Base-by-base conservation (phyloP, 371 early-diverging fungal species). In the Chytridium lagenaria region DNA sequence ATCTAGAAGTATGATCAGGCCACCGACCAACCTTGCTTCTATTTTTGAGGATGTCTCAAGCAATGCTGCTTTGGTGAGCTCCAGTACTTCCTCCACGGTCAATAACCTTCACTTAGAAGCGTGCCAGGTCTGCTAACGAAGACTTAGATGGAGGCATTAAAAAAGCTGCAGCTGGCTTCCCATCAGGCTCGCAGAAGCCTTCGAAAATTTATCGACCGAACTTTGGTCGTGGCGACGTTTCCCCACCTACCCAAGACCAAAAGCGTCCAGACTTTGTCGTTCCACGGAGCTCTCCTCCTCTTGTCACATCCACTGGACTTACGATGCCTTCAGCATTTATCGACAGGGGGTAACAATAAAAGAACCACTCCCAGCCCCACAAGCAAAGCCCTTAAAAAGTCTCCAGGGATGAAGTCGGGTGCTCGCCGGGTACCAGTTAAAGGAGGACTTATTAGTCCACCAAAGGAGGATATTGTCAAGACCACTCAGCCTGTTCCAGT, bases 211-310 rank as follows among this genome's bases (percentile, higher is more conserved):
- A 30, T 63, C 63, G 37, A 19, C 37, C 37, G 15, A 63, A 2
- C 15, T 7, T 23, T 63, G 15, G 7, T 19, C 33, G 31, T 15
- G 34, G 15, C 34, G 63, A 19, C 36, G 63, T 2, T 34, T 19
- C 63, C 33, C 31, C 22, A 10, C 22, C 63, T 3, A 12, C 63
- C 7, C 3, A n/a, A n/a, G n/a, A n/a, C n/a, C n/a, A n/a, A n/a
- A n/a, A 7, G 37, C 26, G 36, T 12, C 63, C 63, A 3, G 63
- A 63, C 23, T 63, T 63, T 63, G 63, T 63, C 10, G 63, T 63
- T 22, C 63, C 63, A 12, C 3, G 31, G 34, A 34, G 33, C 2
- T 34, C 63, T 7, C 63, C 63, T 12, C 31, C 63, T 3, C 31
- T 63, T 23, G 63, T 63, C 33, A 34, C 33, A 10, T 63, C 63